Evolutionary conservation across 1,284 basidiomycete species (phyloP).

Genomic region (Ustilago trichophora): DNA sequence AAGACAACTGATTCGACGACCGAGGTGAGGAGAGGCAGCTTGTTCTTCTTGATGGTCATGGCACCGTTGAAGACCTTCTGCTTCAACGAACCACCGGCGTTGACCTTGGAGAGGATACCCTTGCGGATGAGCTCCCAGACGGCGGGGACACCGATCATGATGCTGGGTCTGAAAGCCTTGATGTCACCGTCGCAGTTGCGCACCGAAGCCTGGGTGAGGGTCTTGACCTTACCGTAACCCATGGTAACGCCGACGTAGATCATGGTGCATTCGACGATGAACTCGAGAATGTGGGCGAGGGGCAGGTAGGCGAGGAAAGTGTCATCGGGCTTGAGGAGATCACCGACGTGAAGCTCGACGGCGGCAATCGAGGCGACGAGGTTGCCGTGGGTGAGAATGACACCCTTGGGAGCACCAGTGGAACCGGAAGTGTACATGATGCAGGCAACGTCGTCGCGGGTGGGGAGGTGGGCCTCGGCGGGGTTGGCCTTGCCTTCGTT

Average conservation of each 20-base stretch:
- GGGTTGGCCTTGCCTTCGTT: slow-evolving; percentile 69
- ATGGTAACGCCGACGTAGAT: slow-evolving; percentile 74
- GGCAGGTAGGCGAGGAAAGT: slow-evolving; percentile 89
- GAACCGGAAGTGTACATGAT: slow-evolving; percentile 98
- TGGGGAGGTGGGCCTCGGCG: slow-evolving; percentile 42
- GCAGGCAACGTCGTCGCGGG: slow-evolving; percentile 72
- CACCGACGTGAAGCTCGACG: slow-evolving; percentile 78
- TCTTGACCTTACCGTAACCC: slow-evolving; percentile 93
- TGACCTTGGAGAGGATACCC: slow-evolving; percentile 81
- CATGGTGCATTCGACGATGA: slow-evolving; percentile 72
- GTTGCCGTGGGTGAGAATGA: slow-evolving; percentile 86
- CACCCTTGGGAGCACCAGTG: slow-evolving; percentile 92
- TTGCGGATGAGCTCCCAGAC: slow-evolving; percentile 79
- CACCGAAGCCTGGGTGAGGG: slow-evolving; percentile 89
- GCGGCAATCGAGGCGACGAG: slow-evolving; percentile 85
- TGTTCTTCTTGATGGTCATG: slow-evolving; percentile 69
- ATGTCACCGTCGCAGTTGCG: slow-evolving; percentile 91
- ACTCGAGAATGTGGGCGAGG: slow-evolving; percentile 90
- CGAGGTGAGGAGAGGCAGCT: slow-evolving; percentile 75
- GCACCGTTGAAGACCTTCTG: slow-evolving; percentile 79
- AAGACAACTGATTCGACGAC: slow-evolving; percentile 82
- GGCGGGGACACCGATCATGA: slow-evolving; percentile 91
- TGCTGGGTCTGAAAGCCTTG: slow-evolving; percentile 79
- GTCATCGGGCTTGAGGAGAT: slow-evolving; percentile 77
- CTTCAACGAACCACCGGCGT: slow-evolving; percentile 75